A percentile compares a stretch with the other conserved stretches of the same genome.
Evolutionary conservation across 2,329 filamentous ascomycete genomes (phyloP).

Genomic region (Neonectria punicea): DNA sequence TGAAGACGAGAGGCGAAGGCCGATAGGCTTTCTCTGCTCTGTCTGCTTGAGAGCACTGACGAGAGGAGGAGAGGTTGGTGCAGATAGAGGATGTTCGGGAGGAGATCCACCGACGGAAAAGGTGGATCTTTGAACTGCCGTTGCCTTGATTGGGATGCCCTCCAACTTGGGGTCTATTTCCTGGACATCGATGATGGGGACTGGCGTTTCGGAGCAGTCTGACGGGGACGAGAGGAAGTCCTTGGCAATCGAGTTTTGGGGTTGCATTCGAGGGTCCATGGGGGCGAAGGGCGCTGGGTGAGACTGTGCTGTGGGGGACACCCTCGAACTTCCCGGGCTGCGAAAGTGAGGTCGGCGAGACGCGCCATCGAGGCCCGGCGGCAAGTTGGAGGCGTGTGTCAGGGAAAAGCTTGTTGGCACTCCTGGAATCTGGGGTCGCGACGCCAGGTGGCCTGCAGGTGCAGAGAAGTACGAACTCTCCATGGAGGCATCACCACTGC

Average conservation of each 20-base stretch:
- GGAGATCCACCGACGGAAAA: constrained; percentile 54
- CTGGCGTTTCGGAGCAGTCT: constrained; percentile 46
- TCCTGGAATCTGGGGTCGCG: constrained; percentile 31
- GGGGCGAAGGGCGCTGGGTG: constrained; percentile 52
- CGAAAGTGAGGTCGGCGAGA: constrained; percentile 49
- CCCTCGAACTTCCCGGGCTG: constrained; percentile 45
- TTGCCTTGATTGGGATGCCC: constrained; percentile 66
- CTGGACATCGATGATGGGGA: constrained; percentile 66
- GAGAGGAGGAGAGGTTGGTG: constrained; percentile 43
- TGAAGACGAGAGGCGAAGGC: constrained; percentile 44
- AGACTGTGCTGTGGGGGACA: constrained; percentile 49
- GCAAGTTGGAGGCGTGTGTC: constrained; percentile 41
- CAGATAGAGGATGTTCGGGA: constrained; percentile 44
- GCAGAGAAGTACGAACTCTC: constrained; percentile 39
- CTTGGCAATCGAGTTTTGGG: constrained; percentile 47
- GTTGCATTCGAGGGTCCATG: constrained; percentile 58
- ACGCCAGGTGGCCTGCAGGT: constrained; percentile 30
- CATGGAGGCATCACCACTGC: constrained; percentile 39
- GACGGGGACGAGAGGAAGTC: constrained; percentile 51
- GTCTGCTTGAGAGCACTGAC: constrained; percentile 21
- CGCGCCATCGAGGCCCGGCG: constrained; percentile 49
- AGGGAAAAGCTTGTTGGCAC: constrained; percentile 33
- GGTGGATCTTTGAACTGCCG: constrained; percentile 62
- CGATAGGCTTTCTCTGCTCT: constrained; percentile 26
- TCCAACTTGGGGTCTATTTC: constrained; percentile 69